Conservation (phyloP, 2,329 filamentous ascomycete species). For the Botrytis paeoniae region DNA sequence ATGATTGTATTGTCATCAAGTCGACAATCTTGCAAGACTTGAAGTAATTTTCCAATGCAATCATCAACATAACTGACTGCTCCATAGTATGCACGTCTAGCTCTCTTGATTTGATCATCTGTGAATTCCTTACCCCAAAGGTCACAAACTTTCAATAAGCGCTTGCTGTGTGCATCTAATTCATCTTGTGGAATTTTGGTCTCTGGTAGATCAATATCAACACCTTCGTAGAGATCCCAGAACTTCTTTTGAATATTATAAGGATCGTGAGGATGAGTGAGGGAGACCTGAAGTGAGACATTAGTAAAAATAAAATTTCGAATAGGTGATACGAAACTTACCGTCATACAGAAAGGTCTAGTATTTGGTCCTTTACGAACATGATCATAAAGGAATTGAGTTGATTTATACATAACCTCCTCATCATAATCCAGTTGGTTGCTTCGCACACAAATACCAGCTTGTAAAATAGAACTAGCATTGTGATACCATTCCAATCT, state of each 20-base stretch:
- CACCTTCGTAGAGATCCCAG: slow-evolving; percentile 87
- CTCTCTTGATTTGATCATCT: slow-evolving; percentile 80
- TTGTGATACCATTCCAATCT: slow-evolving; percentile 96
- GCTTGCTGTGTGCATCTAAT: slow-evolving; percentile 82
- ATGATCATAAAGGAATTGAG: slow-evolving; percentile 87
- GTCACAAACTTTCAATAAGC: slow-evolving; percentile 81
- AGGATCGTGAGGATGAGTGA: slow-evolving; percentile 92
- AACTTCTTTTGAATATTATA: slow-evolving; percentile 93
- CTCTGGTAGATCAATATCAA: slow-evolving; percentile 81
- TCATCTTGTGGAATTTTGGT: slow-evolving; percentile 75
- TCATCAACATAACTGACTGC: slow-evolving; percentile 93
- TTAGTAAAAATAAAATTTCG: background rate
- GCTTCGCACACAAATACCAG: slow-evolving; percentile 81
- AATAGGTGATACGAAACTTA: background rate
- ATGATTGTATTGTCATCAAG: slow-evolving; percentile 84
- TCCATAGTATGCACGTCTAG: slow-evolving; percentile 86
- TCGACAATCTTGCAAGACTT: slow-evolving; percentile 73
- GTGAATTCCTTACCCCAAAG: slow-evolving; percentile 80
- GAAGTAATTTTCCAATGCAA: slow-evolving; percentile 79
- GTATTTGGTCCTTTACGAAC: slow-evolving; percentile 72
- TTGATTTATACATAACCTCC: slow-evolving; percentile 80
- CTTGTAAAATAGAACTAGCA: slow-evolving; percentile 87
- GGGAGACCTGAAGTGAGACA: slow-evolving; percentile 52
- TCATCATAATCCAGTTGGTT: slow-evolving; percentile 97
- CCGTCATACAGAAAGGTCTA: slow-evolving; percentile 81